These are phyloP conservation scores for Penicillium silybi DNA, from an alignment of 495 filamentous ascomycete species.

Conservation along the genomic window DNA sequence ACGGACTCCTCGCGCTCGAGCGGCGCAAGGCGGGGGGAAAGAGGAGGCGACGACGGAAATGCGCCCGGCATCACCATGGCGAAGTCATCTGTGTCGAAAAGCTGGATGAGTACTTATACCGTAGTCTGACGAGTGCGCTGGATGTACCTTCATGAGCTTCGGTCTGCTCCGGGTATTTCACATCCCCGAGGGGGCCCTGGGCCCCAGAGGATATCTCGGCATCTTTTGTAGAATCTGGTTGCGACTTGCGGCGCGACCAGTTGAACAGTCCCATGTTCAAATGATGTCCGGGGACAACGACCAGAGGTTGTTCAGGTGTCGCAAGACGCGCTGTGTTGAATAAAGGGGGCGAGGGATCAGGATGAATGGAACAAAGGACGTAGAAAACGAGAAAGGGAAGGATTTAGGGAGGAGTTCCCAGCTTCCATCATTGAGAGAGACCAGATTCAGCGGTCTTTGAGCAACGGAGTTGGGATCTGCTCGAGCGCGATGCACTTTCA, in stretches of 20 bases:
- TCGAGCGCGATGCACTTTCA: not conserved
- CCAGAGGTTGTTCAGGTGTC: not conserved
- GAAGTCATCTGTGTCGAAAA: not conserved
- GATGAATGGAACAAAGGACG: not conserved
- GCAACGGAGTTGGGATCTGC: not conserved
- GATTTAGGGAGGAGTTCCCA: not conserved
- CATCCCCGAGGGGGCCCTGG: not conserved
- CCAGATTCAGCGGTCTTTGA: not conserved
- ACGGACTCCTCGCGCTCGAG: constrained; percentile 7
- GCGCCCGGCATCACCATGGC: constrained; percentile 16
- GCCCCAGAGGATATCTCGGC: not conserved
- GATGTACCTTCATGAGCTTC: constrained; percentile 3
- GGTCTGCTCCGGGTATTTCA: not conserved
- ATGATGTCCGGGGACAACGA: not conserved
- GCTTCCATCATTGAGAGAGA: constrained; percentile 14
- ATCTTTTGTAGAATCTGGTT: not conserved
- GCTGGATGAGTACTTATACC: not conserved
- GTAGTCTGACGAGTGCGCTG: not conserved
- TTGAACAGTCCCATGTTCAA: not conserved
- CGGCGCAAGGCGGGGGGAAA: constrained; percentile 15
- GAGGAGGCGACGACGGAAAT: constrained; percentile 16
- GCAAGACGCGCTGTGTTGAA: not conserved
- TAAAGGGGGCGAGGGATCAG: not conserved
- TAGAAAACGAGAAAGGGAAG: not conserved
- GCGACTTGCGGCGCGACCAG: constrained; percentile 3